Conservation (phyloP, 495 filamentous ascomycete species). For the Daldinia vernicosa region DNA sequence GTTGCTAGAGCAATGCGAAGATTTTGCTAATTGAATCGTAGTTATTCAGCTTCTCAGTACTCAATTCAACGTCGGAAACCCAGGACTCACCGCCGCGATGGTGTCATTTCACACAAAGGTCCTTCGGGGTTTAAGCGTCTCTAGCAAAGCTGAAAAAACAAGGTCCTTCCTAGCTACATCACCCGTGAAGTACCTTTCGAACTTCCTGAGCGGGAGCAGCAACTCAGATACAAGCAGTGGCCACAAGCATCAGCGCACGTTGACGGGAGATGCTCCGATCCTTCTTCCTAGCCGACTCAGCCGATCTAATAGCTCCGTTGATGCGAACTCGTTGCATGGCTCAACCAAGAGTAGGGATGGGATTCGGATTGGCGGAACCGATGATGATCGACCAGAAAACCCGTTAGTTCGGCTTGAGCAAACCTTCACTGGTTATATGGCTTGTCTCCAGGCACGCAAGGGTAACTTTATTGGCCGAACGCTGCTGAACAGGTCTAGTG, state of each 20-base stretch:
- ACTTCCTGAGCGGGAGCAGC: slow-evolving; percentile 69
- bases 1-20: background rate
- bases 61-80: slow-evolving; percentile 75
- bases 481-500: slow-evolving; percentile 72
- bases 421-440: slow-evolving; percentile 83
- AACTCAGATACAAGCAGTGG: slow-evolving; percentile 38
- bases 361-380: slow-evolving; percentile 50
- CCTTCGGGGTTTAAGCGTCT: slow-evolving; percentile 73
- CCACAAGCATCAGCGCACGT: slow-evolving; percentile 52
- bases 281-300: slow-evolving; percentile 47
- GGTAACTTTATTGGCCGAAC: slow-evolving; percentile 83
- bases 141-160: slow-evolving; percentile 66
- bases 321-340: slow-evolving; percentile 54
- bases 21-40: slow-evolving; percentile 44
- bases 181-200: slow-evolving; percentile 90
- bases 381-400: slow-evolving; percentile 61
- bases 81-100: slow-evolving; percentile 67
- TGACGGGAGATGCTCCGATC: slow-evolving; percentile 48
- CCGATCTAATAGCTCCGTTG: slow-evolving; percentile 55
- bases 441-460: slow-evolving; percentile 81
- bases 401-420: slow-evolving; percentile 79
- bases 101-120: slow-evolving; percentile 77
- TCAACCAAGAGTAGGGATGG: slow-evolving; percentile 61
- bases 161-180: slow-evolving; percentile 77
- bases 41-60: slow-evolving; percentile 71